Base-by-base conservation (phyloP, 495 filamentous ascomycete species). In the Xylaria flabelliformis region DNA sequence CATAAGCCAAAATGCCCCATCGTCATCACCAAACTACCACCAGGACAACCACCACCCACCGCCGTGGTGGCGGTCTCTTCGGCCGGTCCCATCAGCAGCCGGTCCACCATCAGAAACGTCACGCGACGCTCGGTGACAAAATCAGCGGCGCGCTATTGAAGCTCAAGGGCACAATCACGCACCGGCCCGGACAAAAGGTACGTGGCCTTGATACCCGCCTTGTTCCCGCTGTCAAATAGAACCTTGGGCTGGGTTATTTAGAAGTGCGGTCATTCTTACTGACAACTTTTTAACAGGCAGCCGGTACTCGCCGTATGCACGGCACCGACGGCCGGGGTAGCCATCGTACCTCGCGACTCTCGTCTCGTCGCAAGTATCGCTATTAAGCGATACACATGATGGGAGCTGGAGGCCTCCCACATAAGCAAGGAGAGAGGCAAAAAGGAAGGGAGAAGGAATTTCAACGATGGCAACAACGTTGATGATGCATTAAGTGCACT, bases 281-380 rank as follows among this genome's bases (percentile, higher is more conserved):
- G 15, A 64, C 26, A 65, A 12, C 5, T 4, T 10, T 36, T 1
- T 9, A 10, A 9, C 64, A 92, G 89, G 91, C 90, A 79, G 91
- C 91, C 64, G 91, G 91, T 13, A 91, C 91, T 32, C 83, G 90
- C 44, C 81, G 91, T 21, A 92, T 93, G 90, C 86, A 89, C 73
- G 91, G 91, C 17, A 92, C 91, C 44, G 91, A 93, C 79, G 91
- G 91, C 17, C 85, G 89, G 7, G 85, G 87, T 56, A 80, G 72
- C 10, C 81, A 77, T 63, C 79, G 73, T 46, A 72, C 78, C 58
- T 26, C 67, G 2, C 73, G 74, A 66, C 55, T 66, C 39, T 70
- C 55, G 4, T 61, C 59, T 6, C 72, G 69, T 67, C 64, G 65
- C 58, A 64, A 70, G 46, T 71, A 76, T 53, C 72, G 76, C 29